Evolutionary conservation across 2,329 filamentous ascomycete species (phyloP), one percentile per base, ranked within the genome.

Genomic region (Metarhizium guizhouense): DNA sequence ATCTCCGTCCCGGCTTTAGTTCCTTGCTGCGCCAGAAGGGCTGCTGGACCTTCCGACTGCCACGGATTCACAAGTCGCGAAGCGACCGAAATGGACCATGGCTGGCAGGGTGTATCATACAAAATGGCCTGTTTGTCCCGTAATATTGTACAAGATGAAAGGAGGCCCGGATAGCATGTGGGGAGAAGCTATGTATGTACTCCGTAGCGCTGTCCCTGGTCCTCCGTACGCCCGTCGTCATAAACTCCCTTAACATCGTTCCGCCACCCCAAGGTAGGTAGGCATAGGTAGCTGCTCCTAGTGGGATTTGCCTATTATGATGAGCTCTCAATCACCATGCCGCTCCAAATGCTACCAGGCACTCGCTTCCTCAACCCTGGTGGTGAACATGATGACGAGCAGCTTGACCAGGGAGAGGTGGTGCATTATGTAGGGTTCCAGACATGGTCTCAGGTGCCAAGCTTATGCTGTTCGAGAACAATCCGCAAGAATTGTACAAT

Each of bases 301-400:
- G 32, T 34, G 32, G 32, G 32, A 34, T 11, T 34, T 8, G 32
- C 32, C 32, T 5, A 40, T 40, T 13, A 13, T 16, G 38, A 40
- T 13, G 38, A 13, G 38, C 38, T 40, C 38, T 40, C 38, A 40
- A 40, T 11, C 38, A 40, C 38, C 11, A 40, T 16, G 38, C 38
- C 38, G 38, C 38, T 40, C 32, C 38, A 40, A 14, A 40, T 25
- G 25, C 25, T 25, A 25, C 25, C 14, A 14, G 11, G 38, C 14
- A 40, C 38, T 40, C 38, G 38, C 38, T 40, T 40, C 38, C 13
- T 45, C 42, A 30, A 50, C 53, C 29, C 34, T 51, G 49, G 53
- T 55, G 56, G 55, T 57, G 56, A 54, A 45, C 52, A 40, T 51
- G 32, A 57, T 54, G 52, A 55, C 48, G 48, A 40, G 47, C 45